phyloP scores from a whole-genome alignment of 495 filamentous ascomycete species.

The Xylaria venustula region DNA sequence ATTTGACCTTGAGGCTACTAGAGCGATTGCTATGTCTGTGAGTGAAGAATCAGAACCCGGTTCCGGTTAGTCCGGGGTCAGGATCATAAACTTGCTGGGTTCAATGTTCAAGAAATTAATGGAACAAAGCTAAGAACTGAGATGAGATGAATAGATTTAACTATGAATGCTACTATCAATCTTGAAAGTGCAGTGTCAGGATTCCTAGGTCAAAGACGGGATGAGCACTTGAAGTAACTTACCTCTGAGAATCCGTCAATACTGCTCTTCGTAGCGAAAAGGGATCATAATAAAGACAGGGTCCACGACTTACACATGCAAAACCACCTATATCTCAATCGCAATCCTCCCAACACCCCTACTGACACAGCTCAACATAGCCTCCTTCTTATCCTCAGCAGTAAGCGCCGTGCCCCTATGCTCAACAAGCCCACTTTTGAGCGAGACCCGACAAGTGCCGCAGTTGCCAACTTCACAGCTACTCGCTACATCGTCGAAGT shows the following conservation, averaged over 20 bases:
- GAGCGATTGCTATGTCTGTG: background rate
- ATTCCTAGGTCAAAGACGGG: no score
- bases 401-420: constrained; percentile 51
- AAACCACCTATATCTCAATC: constrained; percentile 39
- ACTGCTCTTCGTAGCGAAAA: background rate
- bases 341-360: constrained; percentile 45
- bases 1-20: background rate
- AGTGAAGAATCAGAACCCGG: background rate
- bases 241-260: no score
- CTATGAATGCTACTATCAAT: no score
- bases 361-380: constrained; percentile 50
- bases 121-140: no score
- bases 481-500: constrained; percentile 44
- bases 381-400: constrained; percentile 40
- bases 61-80: no score
- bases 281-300: background rate
- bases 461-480: constrained; percentile 61
- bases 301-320: background rate
- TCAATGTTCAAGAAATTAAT: no score
- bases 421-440: constrained; percentile 50
- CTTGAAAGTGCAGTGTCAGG: no score
- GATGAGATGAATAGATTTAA: no score
- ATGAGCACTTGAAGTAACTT: no score
- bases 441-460: constrained; percentile 52
- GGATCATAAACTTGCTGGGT: no score